Base-by-base conservation (phyloP, 345 rosid species). In the Syzygium grande region DNA sequence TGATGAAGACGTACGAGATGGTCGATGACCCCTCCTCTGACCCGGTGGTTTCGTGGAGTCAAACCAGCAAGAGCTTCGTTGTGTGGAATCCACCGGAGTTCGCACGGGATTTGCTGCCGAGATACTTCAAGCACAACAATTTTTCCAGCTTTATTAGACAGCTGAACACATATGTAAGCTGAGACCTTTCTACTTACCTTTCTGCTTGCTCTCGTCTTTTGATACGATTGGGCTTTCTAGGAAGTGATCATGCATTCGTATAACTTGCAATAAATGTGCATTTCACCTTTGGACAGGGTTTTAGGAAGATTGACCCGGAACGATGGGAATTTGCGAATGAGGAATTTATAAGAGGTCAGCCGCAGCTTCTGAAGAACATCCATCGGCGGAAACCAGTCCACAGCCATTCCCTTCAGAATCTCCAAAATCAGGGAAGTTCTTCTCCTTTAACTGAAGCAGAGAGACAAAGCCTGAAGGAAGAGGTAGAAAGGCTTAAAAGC, bases 61-160 rank as follows among this genome's bases (percentile, higher is more conserved):
- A 88, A 13, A 90, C 89, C 90, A 91, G 90, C 88, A 94, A 91
- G 85, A 97, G 99, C 86, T 98, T 98, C 90, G 87, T 94, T 29
- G 99, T 97, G 68, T 92, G 92, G 96, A 93, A 94, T 90, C 98
- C 97, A 1, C 95, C 93, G 0, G 98, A 96, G 86, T 96, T 98
- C 84, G 91, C 98, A 0, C 90, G 92, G 88, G 96, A 90, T 73
- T 92, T 98, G 91, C 95, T 98, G 89, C 99, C 99, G 0, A 97
- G 84, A 87, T 98, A 92, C 92, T 98, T 98, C 84, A 97, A 98
- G 90, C 99, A 97, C 88, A 97, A 90, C 89, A 97, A 98, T 84
- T 98, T 97, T 91, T 96, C 99, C 1, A 98, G 99, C 90, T 98
- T 98, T 90, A 95, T 97, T 92, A 95, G 99, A 54, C 99, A 98